Percentiles rank a stretch among this genome's conserved stretches.
Evolutionary conservation across 2,329 filamentous ascomycete species (phyloP).

Genomic region (Aspergillus sp.): DNA sequence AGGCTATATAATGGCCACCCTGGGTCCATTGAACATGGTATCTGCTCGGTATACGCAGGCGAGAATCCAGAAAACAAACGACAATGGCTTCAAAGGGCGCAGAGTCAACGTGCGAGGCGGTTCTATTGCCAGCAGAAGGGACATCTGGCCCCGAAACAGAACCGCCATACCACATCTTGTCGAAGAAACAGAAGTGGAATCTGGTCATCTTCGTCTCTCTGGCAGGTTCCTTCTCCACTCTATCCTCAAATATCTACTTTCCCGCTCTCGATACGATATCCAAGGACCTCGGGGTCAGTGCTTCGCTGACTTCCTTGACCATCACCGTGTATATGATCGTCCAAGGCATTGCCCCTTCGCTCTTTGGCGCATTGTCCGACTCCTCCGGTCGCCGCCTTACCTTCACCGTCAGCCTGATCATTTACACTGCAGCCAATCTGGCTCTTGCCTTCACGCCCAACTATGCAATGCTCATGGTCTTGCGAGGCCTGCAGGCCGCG

Average conservation of each 20-base stretch:
- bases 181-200: slow-evolving; percentile 34
- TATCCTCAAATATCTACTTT: slow-evolving; percentile 50
- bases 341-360: slow-evolving; percentile 51
- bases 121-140: too few relatives aligned
- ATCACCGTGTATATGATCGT: slow-evolving; percentile 50
- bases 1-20: too few relatives aligned
- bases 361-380: slow-evolving; percentile 53
- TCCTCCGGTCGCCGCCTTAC: slow-evolving; percentile 46
- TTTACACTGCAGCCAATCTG: slow-evolving; percentile 51
- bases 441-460: slow-evolving; percentile 33
- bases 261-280: slow-evolving; percentile 37
- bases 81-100: background rate
- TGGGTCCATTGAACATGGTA: too few relatives aligned
- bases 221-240: slow-evolving; percentile 34
- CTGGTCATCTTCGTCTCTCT: slow-evolving; percentile 34
- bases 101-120: background rate
- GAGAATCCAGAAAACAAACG: too few relatives aligned
- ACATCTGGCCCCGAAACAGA: background rate
- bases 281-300: slow-evolving; percentile 26
- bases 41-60: too few relatives aligned
- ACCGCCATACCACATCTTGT: slow-evolving; percentile 34
- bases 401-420: slow-evolving; percentile 47
- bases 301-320: slow-evolving; percentile 34
- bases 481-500: slow-evolving; percentile 9
- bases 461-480: slow-evolving; percentile 12